Evolutionary conservation across 2,329 filamentous ascomycete species (phyloP).

Genomic region (Coniochaeta hoffmannii): DNA sequence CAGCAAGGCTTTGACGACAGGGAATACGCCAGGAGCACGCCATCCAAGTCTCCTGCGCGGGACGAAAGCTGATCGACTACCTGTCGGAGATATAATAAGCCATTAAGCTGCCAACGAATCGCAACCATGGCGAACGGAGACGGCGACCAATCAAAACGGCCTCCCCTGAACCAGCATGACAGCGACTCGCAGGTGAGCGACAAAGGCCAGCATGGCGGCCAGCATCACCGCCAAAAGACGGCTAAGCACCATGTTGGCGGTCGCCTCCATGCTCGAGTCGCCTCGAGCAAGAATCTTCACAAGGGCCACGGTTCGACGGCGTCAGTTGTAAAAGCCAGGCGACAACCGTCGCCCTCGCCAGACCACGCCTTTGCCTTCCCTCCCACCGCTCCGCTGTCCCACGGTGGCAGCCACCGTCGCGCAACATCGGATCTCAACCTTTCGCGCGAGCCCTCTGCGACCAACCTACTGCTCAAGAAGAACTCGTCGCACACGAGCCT

Average conservation of each 20-base stretch:
- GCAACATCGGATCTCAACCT: slow-evolving; percentile 44
- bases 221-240: slow-evolving; percentile 24
- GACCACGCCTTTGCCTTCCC: slow-evolving; percentile 24
- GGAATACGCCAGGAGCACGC: background rate
- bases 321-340: slow-evolving; percentile 26
- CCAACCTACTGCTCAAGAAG: slow-evolving; percentile 35
- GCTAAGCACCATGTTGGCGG: slow-evolving; percentile 35
- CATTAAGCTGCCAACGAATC: background rate
- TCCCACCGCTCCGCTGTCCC: slow-evolving; percentile 16
- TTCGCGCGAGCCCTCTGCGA: slow-evolving; percentile 33
- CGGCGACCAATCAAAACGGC: slow-evolving; percentile 51
- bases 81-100: background rate
- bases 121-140: slow-evolving; percentile 34
- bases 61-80: background rate
- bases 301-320: slow-evolving; percentile 29
- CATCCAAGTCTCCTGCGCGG: background rate
- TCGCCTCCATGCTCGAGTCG: slow-evolving; percentile 43
- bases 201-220: slow-evolving; percentile 21
- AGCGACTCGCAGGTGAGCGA: slow-evolving; percentile 15
- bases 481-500: slow-evolving; percentile 47
- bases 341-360: slow-evolving; percentile 34
- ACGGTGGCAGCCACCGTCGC: slow-evolving; percentile 32
- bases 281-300: slow-evolving; percentile 44
- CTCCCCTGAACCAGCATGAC: slow-evolving; percentile 16
- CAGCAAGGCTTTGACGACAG: background rate